Percentiles rank a stretch among this genome's conserved stretches.
Conservation (phyloP, 2,329 filamentous ascomycete species). For the Aspergillus hortae region DNA sequence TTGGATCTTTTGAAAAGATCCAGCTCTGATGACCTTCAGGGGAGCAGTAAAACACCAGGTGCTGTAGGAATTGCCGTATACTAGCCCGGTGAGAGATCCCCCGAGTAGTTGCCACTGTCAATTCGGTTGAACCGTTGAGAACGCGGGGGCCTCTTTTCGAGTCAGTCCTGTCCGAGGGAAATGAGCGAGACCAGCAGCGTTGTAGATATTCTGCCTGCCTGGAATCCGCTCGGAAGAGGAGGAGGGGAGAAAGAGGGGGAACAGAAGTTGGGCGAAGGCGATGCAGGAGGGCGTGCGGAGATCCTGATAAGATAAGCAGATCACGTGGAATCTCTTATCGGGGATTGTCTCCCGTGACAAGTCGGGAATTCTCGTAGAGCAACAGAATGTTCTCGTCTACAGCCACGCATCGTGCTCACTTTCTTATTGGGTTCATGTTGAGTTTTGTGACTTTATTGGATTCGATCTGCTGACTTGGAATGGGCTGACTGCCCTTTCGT, state of each 20-base stretch:
- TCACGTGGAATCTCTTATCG: slow-evolving; percentile 5
- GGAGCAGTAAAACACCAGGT: background rate
- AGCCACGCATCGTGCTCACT: too few species aligned
- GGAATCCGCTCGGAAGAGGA: background rate
- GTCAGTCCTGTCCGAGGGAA: background rate
- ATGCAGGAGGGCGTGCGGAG: slow-evolving; percentile 16
- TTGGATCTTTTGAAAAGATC: background rate
- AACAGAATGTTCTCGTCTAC: too few species aligned
- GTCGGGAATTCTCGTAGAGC: too few species aligned
- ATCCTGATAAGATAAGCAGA: slow-evolving; percentile 7
- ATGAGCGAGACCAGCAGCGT: slow-evolving; percentile 5
- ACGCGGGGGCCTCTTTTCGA: background rate
- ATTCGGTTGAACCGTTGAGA: background rate
- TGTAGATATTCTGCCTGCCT: background rate
- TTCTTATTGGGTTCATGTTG: too few species aligned
- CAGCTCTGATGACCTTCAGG: background rate
- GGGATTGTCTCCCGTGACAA: too few species aligned
- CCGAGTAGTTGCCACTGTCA: background rate
- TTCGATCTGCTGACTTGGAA: too few species aligned
- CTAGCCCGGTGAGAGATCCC: too few species aligned
- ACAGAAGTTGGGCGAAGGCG: slow-evolving; percentile 13
- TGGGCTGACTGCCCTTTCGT: too few species aligned
- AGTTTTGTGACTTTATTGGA: too few species aligned
- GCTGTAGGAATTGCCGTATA: too few species aligned
- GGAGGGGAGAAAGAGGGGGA: slow-evolving; percentile 11